Percentiles rank a stretch among this genome's conserved stretches.
Evolutionary conservation across 306 rosid species (phyloP).

Genomic region (Chamaecrista fasciculata): DNA sequence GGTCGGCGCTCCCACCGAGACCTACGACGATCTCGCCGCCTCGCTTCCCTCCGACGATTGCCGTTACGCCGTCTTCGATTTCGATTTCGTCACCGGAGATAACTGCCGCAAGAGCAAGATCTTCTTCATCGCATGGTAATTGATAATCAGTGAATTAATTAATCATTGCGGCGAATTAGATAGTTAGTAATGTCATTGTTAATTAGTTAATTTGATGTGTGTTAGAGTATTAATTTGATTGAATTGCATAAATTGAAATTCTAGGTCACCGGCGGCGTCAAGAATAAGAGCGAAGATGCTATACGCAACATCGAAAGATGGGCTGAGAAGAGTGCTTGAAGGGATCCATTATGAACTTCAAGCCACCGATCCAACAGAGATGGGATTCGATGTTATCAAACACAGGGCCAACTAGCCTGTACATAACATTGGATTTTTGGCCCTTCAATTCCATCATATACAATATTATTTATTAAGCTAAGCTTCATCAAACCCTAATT

Average conservation of each 20-base stretch:
- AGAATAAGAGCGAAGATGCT: conserved; percentile 70
- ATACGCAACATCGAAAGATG: conserved; percentile 72
- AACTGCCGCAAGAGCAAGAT: conserved; percentile 81
- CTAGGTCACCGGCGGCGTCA: conserved; percentile 72
- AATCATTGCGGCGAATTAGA: too few relatives aligned
- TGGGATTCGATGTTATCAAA: conserved; percentile 57
- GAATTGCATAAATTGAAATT: too few relatives aligned
- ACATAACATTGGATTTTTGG: too few relatives aligned
- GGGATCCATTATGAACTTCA: conserved; percentile 66
- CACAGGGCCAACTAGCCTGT: conserved; percentile 4
- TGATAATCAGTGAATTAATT: too few relatives aligned
- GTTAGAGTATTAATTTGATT: too few relatives aligned
- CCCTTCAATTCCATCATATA: too few relatives aligned
- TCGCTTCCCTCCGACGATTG: conserved; percentile 68
- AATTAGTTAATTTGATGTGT: too few relatives aligned
- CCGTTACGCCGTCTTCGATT: conserved; percentile 72
- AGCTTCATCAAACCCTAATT: too few relatives aligned
- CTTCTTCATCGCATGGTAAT: conserved; percentile 75
- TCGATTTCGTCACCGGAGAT: conserved; percentile 71
- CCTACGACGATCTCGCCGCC: conserved; percentile 63
- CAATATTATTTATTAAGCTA: too few relatives aligned
- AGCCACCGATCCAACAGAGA: conserved; percentile 75
- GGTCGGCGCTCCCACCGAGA: conserved; percentile 66
- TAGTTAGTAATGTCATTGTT: too few relatives aligned
- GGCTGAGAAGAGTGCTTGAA: conserved; percentile 66